Evolutionary conservation across 2,329 filamentous ascomycete species (phyloP), one percentile per base, ranked within the genome.

Genomic region (Emmonsiellopsis sp.): DNA sequence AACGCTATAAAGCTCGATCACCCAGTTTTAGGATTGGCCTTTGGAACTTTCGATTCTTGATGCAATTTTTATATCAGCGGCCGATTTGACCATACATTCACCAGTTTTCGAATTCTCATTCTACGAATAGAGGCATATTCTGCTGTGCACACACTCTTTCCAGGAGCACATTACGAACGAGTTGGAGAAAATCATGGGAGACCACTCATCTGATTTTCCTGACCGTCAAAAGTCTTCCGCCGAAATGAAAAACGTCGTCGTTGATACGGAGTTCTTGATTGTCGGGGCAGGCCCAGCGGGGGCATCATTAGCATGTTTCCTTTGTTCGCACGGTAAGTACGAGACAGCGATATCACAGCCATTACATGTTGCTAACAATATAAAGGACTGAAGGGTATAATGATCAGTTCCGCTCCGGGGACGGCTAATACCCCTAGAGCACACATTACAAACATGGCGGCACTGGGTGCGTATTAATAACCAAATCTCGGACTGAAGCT

Each of bases 391-490:
- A 76, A 66, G 33, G 81, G 81, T 0, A 71, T 83, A 44, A 74
- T 83, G 57, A 70, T 84, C 49, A 73, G 74, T 6, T 61, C 71
- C 2, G 72, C 75, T 0, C 64, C 77, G 0, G 72, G 74, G 3
- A 80, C 75, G 1, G 78, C 80, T 1, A 68, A 78, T 53, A 82
- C 79, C 1, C 81, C 81, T 1, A 69, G 81, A 31, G 81, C 80
- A 0, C 81, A 84, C 61, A 80, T 83, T 53, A 82, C 77, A 43
- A 84, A 83, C 61, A 77, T 77, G 64, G 79, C 78, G 0, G 78
- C 78, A 0, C 62, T 79, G 14, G 62, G 62, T 65, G 40, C 56
- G 58, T 58, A 6, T 36, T 11, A 17, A 6, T 33, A 3, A 46
- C 10, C 27, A 21, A 21, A 21, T 43, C 42, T 2, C 2, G 42